These are phyloP conservation scores for Heteromeles arbutifolia DNA, from an alignment of 306 rosid species.

Conservation along the genomic window DNA sequence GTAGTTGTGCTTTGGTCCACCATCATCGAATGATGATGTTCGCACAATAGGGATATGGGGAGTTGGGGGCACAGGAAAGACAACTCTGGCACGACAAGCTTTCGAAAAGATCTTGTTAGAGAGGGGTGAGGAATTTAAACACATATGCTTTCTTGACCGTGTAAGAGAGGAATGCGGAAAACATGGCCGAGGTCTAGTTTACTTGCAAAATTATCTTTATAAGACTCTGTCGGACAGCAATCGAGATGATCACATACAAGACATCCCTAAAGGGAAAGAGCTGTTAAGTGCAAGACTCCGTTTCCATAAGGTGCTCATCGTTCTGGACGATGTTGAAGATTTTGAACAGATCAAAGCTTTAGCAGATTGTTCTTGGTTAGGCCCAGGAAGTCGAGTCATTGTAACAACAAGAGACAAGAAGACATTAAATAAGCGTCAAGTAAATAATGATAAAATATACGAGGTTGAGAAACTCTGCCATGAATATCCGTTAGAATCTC, in stretches of 20 bases:
- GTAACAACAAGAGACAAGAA: slow-evolving; percentile 8
- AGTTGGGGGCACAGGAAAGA: too few relatives aligned
- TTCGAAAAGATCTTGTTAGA: too few relatives aligned
- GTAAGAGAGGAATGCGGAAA: not conserved
- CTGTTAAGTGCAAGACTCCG: not conserved
- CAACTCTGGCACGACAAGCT: too few relatives aligned
- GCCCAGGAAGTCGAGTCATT: slow-evolving; percentile 13
- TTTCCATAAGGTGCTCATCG: not conserved
- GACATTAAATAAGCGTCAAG: not conserved
- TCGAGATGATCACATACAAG: not conserved
- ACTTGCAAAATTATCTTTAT: not conserved
- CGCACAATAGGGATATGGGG: too few relatives aligned
- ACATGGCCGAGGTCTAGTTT: not conserved
- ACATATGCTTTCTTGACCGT: not conserved
- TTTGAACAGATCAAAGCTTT: not conserved
- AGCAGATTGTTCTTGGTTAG: not conserved
- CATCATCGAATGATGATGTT: too few relatives aligned
- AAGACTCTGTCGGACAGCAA: not conserved
- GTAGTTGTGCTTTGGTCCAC: too few relatives aligned
- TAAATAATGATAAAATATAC: not conserved
- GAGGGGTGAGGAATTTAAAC: not conserved
- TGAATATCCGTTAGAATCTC: not conserved
- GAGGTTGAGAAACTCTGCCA: slow-evolving; percentile 13
- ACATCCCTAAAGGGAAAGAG: not conserved
- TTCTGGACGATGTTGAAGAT: slow-evolving; percentile 10